Evolutionary conservation across 768 basidiomycete genomes (phyloP), one percentile per base, ranked within the genome.

Genomic region (Lepiota venenata): DNA sequence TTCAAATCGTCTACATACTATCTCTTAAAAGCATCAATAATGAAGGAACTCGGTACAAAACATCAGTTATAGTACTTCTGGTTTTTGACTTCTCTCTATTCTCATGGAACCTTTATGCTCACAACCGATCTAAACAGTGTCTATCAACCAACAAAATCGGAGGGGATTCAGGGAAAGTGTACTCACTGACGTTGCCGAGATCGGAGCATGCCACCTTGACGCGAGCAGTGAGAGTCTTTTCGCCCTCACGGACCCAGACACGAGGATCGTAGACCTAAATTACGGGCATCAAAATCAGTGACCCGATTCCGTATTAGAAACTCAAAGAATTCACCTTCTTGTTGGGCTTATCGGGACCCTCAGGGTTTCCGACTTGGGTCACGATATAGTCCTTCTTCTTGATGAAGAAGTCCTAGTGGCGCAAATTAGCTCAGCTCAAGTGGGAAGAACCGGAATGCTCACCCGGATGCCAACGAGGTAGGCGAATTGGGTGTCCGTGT

Each of bases 221-320:
- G 66, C 96, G 92, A 58, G 70, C 80, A 45, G 69, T 44, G 61
- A 98, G 82, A 16, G 93, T 96, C 84, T 95, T 94, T 79, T 98
- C 94, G 61, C 95, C 95, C 74, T 97, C 93, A 64, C 96, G 91
- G 47, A 99, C 93, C 96, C 96, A 99, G 56, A 95, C 87, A 77
- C 96, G 91, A 47, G 94, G 95, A 71, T 96, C 93, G 74, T 96
- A 96, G 78, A 71, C 88, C 88, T 89, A 58, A 14, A 25, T 11
- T 11, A 8, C 32, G 8, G 58, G 56, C 37, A 44, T 56, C 18
- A 38, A 40, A 32, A 25, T 62, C 32, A 57, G 18, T 39, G 40
- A 42, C 20, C 53, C 12, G 10, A 36, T 5, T 20, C 18, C 5
- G 5, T 5, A 10, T 14, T 4, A 8, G 29, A 20, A 20, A 43